A percentile compares a stretch with the other conserved stretches of the same genome.
phyloP scores from a whole-genome alignment of 2,329 filamentous ascomycete genomes.

The Exophiala spinifera region DNA sequence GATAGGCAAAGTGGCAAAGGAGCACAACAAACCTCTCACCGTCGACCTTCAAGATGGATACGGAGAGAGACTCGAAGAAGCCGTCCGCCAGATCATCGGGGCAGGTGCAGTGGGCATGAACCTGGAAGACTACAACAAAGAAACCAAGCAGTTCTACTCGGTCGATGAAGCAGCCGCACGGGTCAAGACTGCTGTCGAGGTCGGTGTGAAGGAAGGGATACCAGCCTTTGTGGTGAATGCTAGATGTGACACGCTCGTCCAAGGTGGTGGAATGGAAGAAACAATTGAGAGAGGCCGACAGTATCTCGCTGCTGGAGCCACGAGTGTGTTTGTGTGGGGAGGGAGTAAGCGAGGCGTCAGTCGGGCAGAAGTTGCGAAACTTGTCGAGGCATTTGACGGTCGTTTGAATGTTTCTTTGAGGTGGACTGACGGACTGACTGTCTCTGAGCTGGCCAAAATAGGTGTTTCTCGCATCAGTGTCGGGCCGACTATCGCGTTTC shows the following conservation, averaged over 20 bases:
- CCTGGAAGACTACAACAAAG: constrained; percentile 53
- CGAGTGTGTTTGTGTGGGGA: constrained; percentile 61
- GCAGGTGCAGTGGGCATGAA: constrained; percentile 58
- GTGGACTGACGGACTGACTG: constrained; percentile 41
- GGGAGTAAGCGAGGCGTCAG: constrained; percentile 45
- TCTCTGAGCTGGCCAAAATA: constrained; percentile 45
- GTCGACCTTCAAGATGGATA: constrained; percentile 63
- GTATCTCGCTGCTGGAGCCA: constrained; percentile 58
- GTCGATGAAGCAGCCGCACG: constrained; percentile 48
- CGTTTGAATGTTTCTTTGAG: constrained; percentile 50
- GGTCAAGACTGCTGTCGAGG: constrained; percentile 43
- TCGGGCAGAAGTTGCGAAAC: constrained; percentile 45
- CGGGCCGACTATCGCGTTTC: constrained; percentile 40
- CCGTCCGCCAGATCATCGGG: constrained; percentile 45
- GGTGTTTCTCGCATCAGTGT: constrained; percentile 57
- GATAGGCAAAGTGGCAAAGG: constrained; percentile 45
- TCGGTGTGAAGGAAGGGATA: constrained; percentile 48
- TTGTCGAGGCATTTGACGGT: constrained; percentile 51
- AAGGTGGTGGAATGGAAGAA: constrained; percentile 43
- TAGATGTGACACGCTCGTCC: constrained; percentile 53
- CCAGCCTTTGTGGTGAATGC: constrained; percentile 59
- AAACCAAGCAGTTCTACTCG: constrained; percentile 36
- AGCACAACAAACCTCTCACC: constrained; percentile 49
- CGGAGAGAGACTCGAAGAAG: constrained; percentile 45
- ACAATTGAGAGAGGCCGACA: constrained; percentile 54